Percentiles rank a stretch among this genome's conserved stretches.
These are phyloP conservation scores for Cladobotryum protrusum DNA, from an alignment of 2,329 filamentous ascomycete species.

Conservation along the genomic window DNA sequence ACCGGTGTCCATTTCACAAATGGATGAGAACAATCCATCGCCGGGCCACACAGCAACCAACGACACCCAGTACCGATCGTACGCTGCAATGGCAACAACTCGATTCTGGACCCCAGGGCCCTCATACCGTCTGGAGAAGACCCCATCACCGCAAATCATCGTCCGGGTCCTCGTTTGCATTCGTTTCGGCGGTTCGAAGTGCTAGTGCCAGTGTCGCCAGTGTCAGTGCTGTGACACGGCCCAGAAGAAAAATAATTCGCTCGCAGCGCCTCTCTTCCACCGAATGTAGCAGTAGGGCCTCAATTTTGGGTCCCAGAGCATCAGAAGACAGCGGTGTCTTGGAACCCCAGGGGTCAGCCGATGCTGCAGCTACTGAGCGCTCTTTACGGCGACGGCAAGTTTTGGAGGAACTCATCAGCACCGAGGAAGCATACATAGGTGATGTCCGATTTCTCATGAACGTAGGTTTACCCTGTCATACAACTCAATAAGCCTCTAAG, in stretches of 20 bases:
- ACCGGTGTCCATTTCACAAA: constrained; percentile 52
- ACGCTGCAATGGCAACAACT: background rate
- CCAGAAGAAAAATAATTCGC: constrained; percentile 44
- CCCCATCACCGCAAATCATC: constrained; percentile 50
- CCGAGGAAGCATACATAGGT: constrained; percentile 82
- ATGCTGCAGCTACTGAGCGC: constrained; percentile 65
- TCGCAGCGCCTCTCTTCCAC: constrained; percentile 52
- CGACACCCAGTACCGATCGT: background rate
- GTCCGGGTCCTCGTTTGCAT: constrained; percentile 69
- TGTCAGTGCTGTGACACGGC: constrained; percentile 60
- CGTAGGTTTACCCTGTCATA: constrained; percentile 41
- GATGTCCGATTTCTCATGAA: constrained; percentile 83
- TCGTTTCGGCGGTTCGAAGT: constrained; percentile 75
- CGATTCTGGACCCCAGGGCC: background rate
- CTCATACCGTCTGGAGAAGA: constrained; percentile 7
- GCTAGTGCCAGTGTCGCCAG: constrained; percentile 72
- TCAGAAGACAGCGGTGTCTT: constrained; percentile 60
- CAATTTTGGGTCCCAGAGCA: constrained; percentile 51
- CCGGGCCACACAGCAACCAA: constrained; percentile 39
- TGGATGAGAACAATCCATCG: constrained; percentile 68
- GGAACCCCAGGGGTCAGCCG: constrained; percentile 48
- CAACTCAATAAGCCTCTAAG: background rate
- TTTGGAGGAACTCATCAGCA: constrained; percentile 76
- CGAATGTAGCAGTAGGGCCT: constrained; percentile 57
- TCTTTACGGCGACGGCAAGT: constrained; percentile 71